phyloP scores from a whole-genome alignment of 768 basidiomycete genomes.

The Xerocomellus intermedius region DNA sequence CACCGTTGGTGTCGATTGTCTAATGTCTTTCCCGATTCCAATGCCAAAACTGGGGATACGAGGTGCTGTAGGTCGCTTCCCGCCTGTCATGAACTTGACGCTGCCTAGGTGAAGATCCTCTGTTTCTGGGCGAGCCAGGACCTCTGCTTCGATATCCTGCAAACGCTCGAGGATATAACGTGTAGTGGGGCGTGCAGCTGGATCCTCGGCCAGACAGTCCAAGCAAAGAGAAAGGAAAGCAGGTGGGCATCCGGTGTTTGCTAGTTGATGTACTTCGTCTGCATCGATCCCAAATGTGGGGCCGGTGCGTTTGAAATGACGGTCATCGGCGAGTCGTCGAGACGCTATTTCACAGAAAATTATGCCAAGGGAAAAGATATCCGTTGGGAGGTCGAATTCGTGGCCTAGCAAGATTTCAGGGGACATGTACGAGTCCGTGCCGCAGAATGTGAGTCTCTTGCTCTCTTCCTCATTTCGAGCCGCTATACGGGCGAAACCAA shows the following conservation, averaged over 20 bases:
- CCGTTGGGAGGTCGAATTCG: conserved; percentile 91
- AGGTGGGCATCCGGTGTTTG: conserved; percentile 73
- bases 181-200: conserved; percentile 69
- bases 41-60: conserved; percentile 86
- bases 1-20: conserved; percentile 31
- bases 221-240: conserved; percentile 75
- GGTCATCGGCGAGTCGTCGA: conserved; percentile 81
- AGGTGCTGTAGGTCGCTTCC: conserved; percentile 59
- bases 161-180: conserved; percentile 77
- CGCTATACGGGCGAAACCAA: conserved; percentile 94
- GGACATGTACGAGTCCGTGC: conserved; percentile 95
- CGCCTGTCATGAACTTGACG: conserved; percentile 75
- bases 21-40: conserved; percentile 63
- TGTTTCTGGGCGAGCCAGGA: conserved; percentile 64
- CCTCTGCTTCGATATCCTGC: conserved; percentile 78
- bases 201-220: conserved; percentile 69
- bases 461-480: conserved; percentile 89
- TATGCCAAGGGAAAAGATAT: conserved; percentile 91
- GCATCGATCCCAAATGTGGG: conserved; percentile 78
- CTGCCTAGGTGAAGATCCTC: conserved; percentile 81
- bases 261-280: conserved; percentile 66
- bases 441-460: conserved; percentile 81
- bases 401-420: conserved; percentile 91
- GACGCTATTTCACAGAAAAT: conserved; percentile 91
- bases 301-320: conserved; percentile 70